Conservation (phyloP, 1,139 yeast genomes). For the Yamadazyma atlantica region DNA sequence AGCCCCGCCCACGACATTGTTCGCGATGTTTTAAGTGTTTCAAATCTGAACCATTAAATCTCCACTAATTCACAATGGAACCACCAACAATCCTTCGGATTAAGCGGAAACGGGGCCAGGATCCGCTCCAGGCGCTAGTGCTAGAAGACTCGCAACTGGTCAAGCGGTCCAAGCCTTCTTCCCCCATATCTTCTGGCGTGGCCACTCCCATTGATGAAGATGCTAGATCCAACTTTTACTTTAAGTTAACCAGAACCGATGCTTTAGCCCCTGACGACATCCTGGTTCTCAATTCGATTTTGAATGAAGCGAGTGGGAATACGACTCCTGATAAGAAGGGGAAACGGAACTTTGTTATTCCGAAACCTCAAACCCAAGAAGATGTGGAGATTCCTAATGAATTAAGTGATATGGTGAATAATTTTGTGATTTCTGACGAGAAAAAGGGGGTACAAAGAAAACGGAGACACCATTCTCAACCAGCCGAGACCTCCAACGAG, state of each 20-base stretch:
- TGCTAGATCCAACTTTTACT: constrained; percentile 33
- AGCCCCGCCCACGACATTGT: too few relatives aligned
- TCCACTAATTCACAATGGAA: constrained; percentile 11
- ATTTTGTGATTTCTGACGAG: constrained; percentile 38
- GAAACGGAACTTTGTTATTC: constrained; percentile 32
- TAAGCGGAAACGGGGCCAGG: constrained; percentile 82
- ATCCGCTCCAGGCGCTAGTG: constrained; percentile 78
- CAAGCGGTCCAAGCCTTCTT: constrained; percentile 46
- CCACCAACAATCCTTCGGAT: constrained; percentile 71
- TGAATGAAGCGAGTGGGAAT: constrained; percentile 12
- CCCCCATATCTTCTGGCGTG: constrained; percentile 28
- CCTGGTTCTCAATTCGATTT: constrained; percentile 11
- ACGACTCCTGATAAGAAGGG: constrained; percentile 8
- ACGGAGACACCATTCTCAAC: constrained; percentile 4
- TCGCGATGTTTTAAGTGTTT: too few relatives aligned
- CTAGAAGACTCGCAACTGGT: constrained; percentile 37
- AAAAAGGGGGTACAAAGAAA: constrained; percentile 5
- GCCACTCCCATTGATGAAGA: constrained; percentile 15
- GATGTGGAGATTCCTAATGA: constrained; percentile 54
- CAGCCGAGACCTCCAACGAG: too few relatives aligned
- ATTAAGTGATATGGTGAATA: constrained; percentile 65
- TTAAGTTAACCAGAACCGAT: constrained; percentile 67
- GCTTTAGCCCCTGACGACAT: constrained; percentile 18
- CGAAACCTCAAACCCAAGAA: constrained; percentile 35
- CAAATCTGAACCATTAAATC: background rate